phyloP scores from a whole-genome alignment of 805 yeast genomes.

The Kazachstania martiniae region DNA sequence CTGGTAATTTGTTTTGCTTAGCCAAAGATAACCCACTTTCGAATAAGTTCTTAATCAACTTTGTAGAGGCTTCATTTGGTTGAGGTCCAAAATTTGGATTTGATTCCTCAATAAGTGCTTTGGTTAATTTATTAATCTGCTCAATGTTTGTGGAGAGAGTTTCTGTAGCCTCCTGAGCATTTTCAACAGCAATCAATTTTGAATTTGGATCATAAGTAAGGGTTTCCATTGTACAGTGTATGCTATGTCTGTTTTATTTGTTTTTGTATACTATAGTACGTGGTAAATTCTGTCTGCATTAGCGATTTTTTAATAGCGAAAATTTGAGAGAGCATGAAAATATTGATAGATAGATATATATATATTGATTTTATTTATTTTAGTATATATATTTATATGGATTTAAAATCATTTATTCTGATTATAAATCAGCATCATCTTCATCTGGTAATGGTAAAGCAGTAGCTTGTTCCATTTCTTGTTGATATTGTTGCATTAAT shows the following conservation, averaged over 20 bases:
- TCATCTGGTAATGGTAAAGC: slow-evolving; percentile 99
- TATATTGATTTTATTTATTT: background rate
- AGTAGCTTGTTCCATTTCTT: slow-evolving; percentile 98
- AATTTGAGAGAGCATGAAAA: background rate
- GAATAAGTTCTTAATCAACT: slow-evolving; percentile 50
- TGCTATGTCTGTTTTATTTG: background rate
- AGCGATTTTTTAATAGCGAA: background rate
- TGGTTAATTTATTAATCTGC: slow-evolving; percentile 29
- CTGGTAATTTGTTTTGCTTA: slow-evolving; percentile 45
- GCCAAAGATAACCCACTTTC: slow-evolving; percentile 47
- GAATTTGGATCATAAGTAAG: slow-evolving; percentile 21
- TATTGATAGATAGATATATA: background rate
- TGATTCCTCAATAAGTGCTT: slow-evolving; percentile 24
- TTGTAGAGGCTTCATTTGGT: slow-evolving; percentile 41
- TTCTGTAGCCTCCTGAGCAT: slow-evolving; percentile 4
- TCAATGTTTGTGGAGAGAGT: slow-evolving; percentile 14
- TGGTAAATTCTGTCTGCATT: background rate
- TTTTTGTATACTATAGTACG: background rate
- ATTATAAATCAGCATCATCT: slow-evolving; percentile 98
- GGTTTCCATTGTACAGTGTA: background rate
- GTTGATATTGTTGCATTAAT: slow-evolving; percentile 96
- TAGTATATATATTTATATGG: slow-evolving; percentile 1
- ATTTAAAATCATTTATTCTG: no score
- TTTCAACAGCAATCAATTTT: slow-evolving; percentile 14
- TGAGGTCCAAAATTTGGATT: slow-evolving; percentile 47